Conservation (phyloP, 2,329 filamentous ascomycete species). For the Colletotrichum sp. region DNA sequence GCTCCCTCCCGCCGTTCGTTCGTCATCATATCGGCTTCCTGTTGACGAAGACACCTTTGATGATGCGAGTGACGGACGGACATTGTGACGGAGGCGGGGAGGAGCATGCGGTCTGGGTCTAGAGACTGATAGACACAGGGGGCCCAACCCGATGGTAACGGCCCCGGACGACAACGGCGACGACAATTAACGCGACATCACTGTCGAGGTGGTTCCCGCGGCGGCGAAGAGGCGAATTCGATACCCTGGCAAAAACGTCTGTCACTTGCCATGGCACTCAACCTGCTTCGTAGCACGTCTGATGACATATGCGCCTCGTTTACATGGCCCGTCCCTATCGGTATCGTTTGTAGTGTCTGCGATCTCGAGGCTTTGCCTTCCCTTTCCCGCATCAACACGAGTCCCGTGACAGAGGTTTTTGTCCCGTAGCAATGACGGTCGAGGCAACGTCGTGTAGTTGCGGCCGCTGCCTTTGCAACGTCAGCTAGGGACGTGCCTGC, state of each 20-base stretch:
- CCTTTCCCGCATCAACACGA: background rate
- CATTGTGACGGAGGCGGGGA: background rate
- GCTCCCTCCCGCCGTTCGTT: background rate
- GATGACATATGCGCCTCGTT: background rate
- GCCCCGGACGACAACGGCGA: background rate
- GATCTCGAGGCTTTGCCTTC: background rate
- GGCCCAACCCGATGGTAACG: background rate
- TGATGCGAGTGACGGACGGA: background rate
- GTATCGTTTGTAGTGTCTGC: background rate
- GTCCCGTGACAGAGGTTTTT: background rate
- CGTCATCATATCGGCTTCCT: background rate
- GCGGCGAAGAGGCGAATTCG: background rate
- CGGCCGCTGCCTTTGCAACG: background rate
- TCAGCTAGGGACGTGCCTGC: background rate
- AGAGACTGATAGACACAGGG: conserved; percentile 9
- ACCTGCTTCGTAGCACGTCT: background rate
- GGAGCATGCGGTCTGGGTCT: background rate
- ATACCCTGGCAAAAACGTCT: background rate
- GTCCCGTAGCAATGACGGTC: background rate
- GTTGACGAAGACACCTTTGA: background rate
- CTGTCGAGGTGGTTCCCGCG: background rate
- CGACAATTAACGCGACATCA: background rate
- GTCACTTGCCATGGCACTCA: background rate
- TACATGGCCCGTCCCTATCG: background rate
- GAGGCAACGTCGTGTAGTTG: background rate